Evolutionary conservation across 2,329 filamentous ascomycete genomes (phyloP), one percentile per base, ranked within the genome.

Genomic region (Pezicula rhizophila): DNA sequence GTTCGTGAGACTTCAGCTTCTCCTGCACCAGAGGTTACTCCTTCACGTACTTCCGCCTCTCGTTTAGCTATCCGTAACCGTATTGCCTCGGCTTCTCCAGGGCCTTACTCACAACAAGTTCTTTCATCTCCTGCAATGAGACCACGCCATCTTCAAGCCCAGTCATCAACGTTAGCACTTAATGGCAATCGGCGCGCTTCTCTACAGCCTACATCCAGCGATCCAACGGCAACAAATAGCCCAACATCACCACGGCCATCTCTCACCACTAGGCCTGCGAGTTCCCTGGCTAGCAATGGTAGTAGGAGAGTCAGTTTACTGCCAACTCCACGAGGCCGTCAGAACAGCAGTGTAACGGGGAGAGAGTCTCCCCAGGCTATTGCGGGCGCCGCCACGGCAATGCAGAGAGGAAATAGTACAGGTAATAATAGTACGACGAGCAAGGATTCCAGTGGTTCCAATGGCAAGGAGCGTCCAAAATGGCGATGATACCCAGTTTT

Each of bases 251-350:
- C 50, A 48, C 50, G 41, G 53, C 52, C 20, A 64, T 20, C 40
- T 42, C n/a, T 42, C 17, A 42, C 57, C 57, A 65, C 61, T 37
- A 73, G 80, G 26, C 74, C 81, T 10, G 75, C 74, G 39, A 84
- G 78, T 60, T 83, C 80, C 3, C 59, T 84, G 40, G 75, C 78
- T 6, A 65, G 65, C 17, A 70, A 66, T 6, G 66, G 65, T 15
- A 70, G 66, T 49, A 68, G 79, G 51, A 74, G 80, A 26, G 70
- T 65, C 4, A 82, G 79, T 57, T 59, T 83, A 49, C 65, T 84
- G 18, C 78, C 80, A 15, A 69, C 75, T 23, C 57, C 60, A 3
- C 66, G 57, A 51, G 61, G 60, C 28, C 49, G 58, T 46, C 51
- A 51, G 33, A 49, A 52, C 31, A 62, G 56, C 7, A 63, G 63